Base-by-base conservation (phyloP, 768 basidiomycete genomes). In the Leccinum ochraceum region DNA sequence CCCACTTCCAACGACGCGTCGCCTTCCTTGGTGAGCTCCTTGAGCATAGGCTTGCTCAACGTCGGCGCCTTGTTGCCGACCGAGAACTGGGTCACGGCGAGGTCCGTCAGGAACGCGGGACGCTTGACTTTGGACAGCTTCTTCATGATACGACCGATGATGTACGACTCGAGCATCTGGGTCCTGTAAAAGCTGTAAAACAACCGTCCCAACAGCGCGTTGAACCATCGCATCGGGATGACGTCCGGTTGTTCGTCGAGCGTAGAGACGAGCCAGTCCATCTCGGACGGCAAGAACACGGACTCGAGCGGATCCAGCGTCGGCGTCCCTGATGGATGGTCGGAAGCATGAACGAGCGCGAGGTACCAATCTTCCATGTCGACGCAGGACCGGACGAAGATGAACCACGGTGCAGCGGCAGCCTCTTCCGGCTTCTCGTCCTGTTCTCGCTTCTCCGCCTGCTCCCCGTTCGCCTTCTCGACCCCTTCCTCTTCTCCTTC, bases 301-400 rank as follows among this genome's bases (percentile, higher is more conserved):
- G 81, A 69, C 44, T 79, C 78, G 53, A 90, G 76, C 0, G 90
- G 86, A 1, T 71, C 71, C 51, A 92, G 82, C 8, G 81, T 84
- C 3, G 88, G 82, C 3, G 83, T 83, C 59, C 87, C 82, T 1
- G 86, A 74, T 30, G 87, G 84, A 57, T 88, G 75, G 60, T 84
- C 78, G 8, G 87, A 86, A 0, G 89, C 88, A 58, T 92, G 89
- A 22, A 94, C 73, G 57, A 97, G 81, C 0, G 92, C 81, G 42
- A 93, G 76, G 72, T 94, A 94, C 93, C 95, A 98, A 75, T 99
- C 96, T 75, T 99, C 97, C 83, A 98, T 97, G 70, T 94, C 92
- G 57, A 87, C 78, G 73, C 88, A 94, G 30, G 86, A 88, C 62
- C 89, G 87, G 20, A 94, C 86, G 75, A 98, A 98, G 67, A 99